These are phyloP conservation scores for Sugiyamaella pinicola DNA, from an alignment of 1,139 yeast genomes.

Conservation along the genomic window DNA sequence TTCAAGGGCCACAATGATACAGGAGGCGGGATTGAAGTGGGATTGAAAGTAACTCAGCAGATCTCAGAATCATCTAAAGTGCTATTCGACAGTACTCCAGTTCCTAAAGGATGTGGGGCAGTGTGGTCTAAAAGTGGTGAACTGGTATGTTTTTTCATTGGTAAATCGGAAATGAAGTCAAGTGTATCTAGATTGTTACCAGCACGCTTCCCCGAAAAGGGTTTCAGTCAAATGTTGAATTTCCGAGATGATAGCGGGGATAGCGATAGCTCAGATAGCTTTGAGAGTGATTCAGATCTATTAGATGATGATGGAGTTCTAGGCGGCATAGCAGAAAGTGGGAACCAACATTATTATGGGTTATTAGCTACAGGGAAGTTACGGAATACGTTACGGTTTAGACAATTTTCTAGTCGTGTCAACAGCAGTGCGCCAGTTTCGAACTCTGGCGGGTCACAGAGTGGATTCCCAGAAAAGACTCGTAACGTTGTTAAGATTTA, in stretches of 20 bases:
- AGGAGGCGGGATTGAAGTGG: constrained; percentile 25
- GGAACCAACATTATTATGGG: constrained; percentile 24
- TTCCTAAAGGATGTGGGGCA: constrained; percentile 94
- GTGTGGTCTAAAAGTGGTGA: constrained; percentile 80
- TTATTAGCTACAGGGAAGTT: constrained; percentile 16
- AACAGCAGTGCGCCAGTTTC: constrained; percentile 23
- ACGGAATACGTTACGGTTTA: constrained; percentile 18
- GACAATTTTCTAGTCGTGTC: constrained; percentile 8
- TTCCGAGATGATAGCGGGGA: constrained; percentile 16
- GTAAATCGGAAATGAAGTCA: constrained; percentile 27
- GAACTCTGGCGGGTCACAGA: constrained; percentile 26
- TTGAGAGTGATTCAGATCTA: constrained; percentile 15
- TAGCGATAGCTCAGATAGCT: constrained; percentile 18
- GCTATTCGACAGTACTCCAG: constrained; percentile 75
- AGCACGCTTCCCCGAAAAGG: constrained; percentile 9
- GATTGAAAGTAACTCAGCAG: constrained; percentile 28
- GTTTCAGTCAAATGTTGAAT: constrained; percentile 7
- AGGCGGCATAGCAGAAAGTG: constrained; percentile 13
- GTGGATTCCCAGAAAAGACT: constrained; percentile 6
- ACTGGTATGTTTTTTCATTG: constrained; percentile 77
- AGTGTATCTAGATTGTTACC: not conserved
- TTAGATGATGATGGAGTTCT: constrained; percentile 34
- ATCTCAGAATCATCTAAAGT: constrained; percentile 22
- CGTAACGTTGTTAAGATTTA: constrained; percentile 56
- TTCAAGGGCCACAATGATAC: constrained; percentile 26